Evolutionary conservation across 192 early-diverging fungal genomes (phyloP), one percentile per base, ranked within the genome.

Genomic region (Obelidium mucronatum): DNA sequence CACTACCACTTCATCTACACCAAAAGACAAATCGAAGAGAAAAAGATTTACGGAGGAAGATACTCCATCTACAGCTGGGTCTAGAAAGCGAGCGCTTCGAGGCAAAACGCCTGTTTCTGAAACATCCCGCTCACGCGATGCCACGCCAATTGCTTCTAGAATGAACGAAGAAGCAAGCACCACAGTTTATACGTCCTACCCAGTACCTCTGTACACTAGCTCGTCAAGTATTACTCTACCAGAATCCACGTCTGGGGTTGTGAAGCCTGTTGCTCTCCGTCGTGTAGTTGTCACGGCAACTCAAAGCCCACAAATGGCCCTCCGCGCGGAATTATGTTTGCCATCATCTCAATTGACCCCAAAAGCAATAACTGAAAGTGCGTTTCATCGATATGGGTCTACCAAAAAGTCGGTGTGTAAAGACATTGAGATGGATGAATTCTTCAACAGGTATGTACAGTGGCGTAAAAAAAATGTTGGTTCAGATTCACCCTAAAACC

Each of bases 381-480:
- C 37, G 4, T 37, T 33, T 6, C 5, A 65, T 13, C 63, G 63
- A 13, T 65, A 35, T 35, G 34, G 63, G 26, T 36, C 64, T n/a
- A 36, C 35, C 13, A 66, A 13, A 31, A 66, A 66, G 39, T 26
- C 64, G 13, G 3, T 34, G 15, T 8, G 8, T 19, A 36, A 31
- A 26, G 34, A 66, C 40, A 36, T 26, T 34, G 64, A 66, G 13
- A 66, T 66, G 64, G 64, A 66, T 42, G 40, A n/a, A 33, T 66
- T 66, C 39, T 66, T 66, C 37, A 66, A 66, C 39, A 66, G 64
- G 64, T 66, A 28, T 15, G 52, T 53, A 53, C 19, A n/a, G 19
- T 24, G 52, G 24, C 19, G 51, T 17, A 17, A 53, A 53, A 17
- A 53, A 53, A 53, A 24, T 53, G 19, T 53, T 17, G 19, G 19